phyloP scores from a whole-genome alignment of 495 filamentous ascomycete species.

The Hypoxylon crocopeplum region DNA sequence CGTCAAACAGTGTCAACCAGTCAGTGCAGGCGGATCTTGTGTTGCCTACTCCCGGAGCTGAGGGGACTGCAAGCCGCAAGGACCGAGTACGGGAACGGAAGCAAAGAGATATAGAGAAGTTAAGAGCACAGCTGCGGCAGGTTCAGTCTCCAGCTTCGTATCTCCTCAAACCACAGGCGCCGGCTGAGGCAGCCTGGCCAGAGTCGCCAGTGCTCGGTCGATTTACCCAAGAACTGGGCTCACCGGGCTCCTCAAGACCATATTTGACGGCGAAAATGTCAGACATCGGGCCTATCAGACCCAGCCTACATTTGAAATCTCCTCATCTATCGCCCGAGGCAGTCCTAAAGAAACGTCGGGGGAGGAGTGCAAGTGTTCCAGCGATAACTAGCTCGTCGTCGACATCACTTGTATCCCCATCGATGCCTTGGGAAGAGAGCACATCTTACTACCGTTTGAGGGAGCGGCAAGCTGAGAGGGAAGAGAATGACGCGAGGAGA shows the following conservation, averaged over 20 bases:
- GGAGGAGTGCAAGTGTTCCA: constrained; percentile 16
- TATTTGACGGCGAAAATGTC: constrained; percentile 8
- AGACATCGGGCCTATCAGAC: constrained; percentile 18
- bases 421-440: constrained; percentile 15
- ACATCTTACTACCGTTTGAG: constrained; percentile 27
- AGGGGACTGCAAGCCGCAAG: constrained; percentile 20
- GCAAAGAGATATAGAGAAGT: constrained; percentile 35
- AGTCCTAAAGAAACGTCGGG: constrained; percentile 6
- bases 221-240: constrained; percentile 1
- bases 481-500: constrained; percentile 21
- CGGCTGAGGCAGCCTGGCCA: constrained; percentile 1
- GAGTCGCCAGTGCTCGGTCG: constrained; percentile 20
- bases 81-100: constrained; percentile 39
- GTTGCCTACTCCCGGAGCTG: constrained; percentile 6
- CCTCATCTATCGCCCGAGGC: constrained; percentile 7
- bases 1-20: constrained; percentile 5
- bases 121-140: constrained; percentile 12
- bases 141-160: constrained; percentile 5
- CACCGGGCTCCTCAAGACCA: neutral
- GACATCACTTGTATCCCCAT: constrained; percentile 12
- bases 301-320: neutral
- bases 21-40: constrained; percentile 10
- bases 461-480: constrained; percentile 20
- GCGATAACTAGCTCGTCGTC: constrained; percentile 13
- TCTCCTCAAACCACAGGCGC: neutral